Evolutionary conservation across 1,139 yeast genomes (phyloP).

Genomic region (Taphrina pruni): DNA sequence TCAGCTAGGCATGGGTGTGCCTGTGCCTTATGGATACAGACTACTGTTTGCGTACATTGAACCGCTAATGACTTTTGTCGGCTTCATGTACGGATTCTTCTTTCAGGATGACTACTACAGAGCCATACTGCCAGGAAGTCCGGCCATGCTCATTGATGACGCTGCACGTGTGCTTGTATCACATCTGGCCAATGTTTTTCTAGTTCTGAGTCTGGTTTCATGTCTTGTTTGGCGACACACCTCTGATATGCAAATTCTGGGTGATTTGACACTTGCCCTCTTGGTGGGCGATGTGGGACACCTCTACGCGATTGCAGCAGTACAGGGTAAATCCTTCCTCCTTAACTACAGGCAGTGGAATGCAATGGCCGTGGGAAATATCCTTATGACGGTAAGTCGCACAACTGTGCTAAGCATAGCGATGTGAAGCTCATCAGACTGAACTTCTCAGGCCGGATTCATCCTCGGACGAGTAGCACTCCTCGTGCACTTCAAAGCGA

Average conservation of each 20-base stretch:
- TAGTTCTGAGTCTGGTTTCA: neutral
- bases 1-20: neutral
- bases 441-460: neutral
- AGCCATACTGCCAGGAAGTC: neutral
- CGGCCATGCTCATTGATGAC: neutral
- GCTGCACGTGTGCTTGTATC: neutral
- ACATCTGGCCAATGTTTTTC: conserved; percentile 10
- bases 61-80: conserved; percentile 1
- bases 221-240: conserved; percentile 3
- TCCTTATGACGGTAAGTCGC: conserved; percentile 1
- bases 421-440: neutral
- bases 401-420: neutral
- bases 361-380: neutral
- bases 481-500: neutral
- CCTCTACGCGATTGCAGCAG: conserved; percentile 8
- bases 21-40: neutral
- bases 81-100: conserved; percentile 12
- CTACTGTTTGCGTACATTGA: conserved; percentile 1
- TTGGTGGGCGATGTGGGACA: conserved; percentile 14
- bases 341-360: conserved; percentile 10
- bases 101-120: conserved; percentile 2
- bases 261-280: neutral
- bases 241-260: neutral
- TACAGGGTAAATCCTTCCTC: conserved; percentile 2
- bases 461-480: neutral